phyloP scores from a whole-genome alignment of 2,329 filamentous ascomycete genomes.

The Aaosphaeria pasadenensis region DNA sequence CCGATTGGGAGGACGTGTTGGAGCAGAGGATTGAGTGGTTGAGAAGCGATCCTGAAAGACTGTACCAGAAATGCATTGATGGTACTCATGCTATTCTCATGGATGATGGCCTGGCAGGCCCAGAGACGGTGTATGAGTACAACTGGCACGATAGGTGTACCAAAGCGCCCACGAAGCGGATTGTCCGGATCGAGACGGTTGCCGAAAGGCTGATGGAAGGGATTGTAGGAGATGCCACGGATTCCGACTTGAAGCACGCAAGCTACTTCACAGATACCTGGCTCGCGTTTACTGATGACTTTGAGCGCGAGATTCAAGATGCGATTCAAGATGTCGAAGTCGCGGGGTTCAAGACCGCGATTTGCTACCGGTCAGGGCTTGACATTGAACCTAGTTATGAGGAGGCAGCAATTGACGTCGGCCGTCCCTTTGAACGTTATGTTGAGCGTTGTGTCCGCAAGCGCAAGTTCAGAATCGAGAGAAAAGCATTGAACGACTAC shows the following conservation, averaged over 20 bases:
- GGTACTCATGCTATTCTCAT: conserved; percentile 73
- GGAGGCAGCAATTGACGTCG: conserved; percentile 32
- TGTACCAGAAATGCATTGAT: conserved; percentile 63
- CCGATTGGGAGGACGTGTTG: conserved; percentile 60
- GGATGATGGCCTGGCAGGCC: conserved; percentile 67
- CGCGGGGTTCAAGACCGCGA: conserved; percentile 77
- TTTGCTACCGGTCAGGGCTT: conserved; percentile 77
- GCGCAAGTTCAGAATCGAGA: conserved; percentile 53
- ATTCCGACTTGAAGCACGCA: conserved; percentile 29
- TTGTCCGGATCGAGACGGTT: conserved; percentile 73
- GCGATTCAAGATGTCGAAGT: conserved; percentile 65
- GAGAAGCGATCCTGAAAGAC: conserved; percentile 47
- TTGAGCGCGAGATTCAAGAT: conserved; percentile 52
- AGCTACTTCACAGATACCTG: conserved; percentile 37
- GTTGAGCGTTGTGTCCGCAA: conserved; percentile 38
- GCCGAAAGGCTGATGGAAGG: conserved; percentile 62
- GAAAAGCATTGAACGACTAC: conserved; percentile 65
- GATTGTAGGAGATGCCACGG: conserved; percentile 39
- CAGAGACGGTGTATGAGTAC: conserved; percentile 57
- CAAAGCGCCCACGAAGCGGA: conserved; percentile 63
- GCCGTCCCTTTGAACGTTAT: conserved; percentile 40
- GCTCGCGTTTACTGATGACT: conserved; percentile 48
- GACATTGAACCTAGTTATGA: conserved; percentile 47
- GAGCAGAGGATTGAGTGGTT: conserved; percentile 48
- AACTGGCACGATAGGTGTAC: conserved; percentile 61